Percentiles rank a stretch among this genome's conserved stretches.
Evolutionary conservation across 2,329 filamentous ascomycete genomes (phyloP).

Genomic region (Monilinia vaccinii-corymbosi): DNA sequence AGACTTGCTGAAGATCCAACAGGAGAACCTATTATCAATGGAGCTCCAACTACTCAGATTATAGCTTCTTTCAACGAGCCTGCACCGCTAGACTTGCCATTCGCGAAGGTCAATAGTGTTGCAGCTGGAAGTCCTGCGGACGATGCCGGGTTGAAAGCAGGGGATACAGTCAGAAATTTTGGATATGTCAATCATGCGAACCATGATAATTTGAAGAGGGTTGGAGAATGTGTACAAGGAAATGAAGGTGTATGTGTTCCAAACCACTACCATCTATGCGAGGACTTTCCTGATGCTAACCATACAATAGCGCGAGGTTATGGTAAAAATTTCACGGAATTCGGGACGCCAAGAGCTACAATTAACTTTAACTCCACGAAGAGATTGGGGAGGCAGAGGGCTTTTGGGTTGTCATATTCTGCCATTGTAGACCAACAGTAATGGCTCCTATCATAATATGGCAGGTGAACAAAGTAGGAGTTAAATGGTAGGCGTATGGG

Average conservation of each 20-base stretch:
- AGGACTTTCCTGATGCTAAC: neutral
- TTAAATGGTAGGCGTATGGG: constrained; percentile 18
- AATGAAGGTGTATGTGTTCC: constrained; percentile 70
- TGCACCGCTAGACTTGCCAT: constrained; percentile 48
- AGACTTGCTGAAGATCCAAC: constrained; percentile 40
- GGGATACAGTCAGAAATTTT: constrained; percentile 77
- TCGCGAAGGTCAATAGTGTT: constrained; percentile 86
- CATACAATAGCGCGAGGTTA: constrained; percentile 50
- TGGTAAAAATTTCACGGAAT: constrained; percentile 55
- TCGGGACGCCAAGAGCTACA: constrained; percentile 46
- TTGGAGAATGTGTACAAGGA: constrained; percentile 81
- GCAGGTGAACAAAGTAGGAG: constrained; percentile 8
- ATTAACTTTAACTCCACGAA: constrained; percentile 64
- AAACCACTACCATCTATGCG: neutral
- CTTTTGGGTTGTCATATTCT: constrained; percentile 85
- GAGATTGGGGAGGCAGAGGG: constrained; percentile 84
- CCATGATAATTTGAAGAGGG: constrained; percentile 74
- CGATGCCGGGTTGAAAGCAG: constrained; percentile 67
- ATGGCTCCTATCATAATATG: neutral
- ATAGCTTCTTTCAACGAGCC: constrained; percentile 30
- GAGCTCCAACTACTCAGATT: constrained; percentile 21
- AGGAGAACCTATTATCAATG: constrained; percentile 20
- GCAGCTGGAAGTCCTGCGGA: constrained; percentile 71
- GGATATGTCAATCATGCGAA: constrained; percentile 77
- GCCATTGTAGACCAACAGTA: constrained; percentile 47